Evolutionary conservation across 1,284 basidiomycete species (phyloP), one percentile per base, ranked within the genome.

Genomic region (Apiotrichum sp.): DNA sequence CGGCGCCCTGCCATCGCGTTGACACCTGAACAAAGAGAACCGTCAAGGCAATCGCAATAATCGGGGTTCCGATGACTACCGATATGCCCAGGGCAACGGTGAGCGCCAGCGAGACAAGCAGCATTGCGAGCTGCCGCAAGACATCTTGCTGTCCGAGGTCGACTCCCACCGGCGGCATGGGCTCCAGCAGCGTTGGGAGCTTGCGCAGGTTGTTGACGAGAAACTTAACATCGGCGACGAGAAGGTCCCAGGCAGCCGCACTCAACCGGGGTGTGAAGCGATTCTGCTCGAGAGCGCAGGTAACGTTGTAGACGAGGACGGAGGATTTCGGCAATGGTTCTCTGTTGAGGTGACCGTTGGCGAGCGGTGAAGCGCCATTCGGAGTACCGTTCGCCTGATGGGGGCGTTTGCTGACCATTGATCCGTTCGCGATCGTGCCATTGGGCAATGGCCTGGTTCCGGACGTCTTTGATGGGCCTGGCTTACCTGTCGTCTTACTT

Each of bases 111-210:
- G 61, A 64, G 10, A 55, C 45, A 5, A 59, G n/a, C 41, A 62
- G 33, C 31, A 63, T 47, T 22, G 61, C 32, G 32, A 59, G 52
- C 53, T 67, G 65, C 1, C 50, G 46, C 3, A 60, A 3, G 14
- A 62, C 2, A 6, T 62, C 63, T 4, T 4, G 13, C n/a, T 14
- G 14, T 6, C 57, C 51, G 14, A 62, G 45, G 47, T 67, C 67
- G 1, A 40, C 29, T 3, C 44, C 45, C 1, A 40, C 22, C 22
- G 47, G 47, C 3, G 4, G 35, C 22, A 57, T 9, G 0, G 66
- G 66, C 1, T 48, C 40, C 14, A 70, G 35, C 48, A 67, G 53
- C 49, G 55, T 29, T 4, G 59, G 58, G 6, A 70, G 11, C 13
- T 57, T 41, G 2, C 5, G 6, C 6, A 43, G 10, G 51, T 65